phyloP scores from a whole-genome alignment of 306 rosid genomes.

The Prunus salicina region DNA sequence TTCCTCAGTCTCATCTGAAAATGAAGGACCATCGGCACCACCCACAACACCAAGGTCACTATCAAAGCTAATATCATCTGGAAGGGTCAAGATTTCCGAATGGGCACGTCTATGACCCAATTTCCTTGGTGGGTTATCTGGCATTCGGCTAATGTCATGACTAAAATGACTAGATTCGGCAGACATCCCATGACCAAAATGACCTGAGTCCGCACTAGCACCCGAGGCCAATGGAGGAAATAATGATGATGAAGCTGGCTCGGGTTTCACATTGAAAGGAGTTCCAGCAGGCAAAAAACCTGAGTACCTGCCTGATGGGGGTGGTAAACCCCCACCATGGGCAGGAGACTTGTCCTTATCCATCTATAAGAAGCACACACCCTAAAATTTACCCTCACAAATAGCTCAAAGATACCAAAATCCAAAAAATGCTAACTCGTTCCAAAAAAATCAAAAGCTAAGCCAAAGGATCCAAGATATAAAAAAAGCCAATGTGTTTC shows the following conservation, averaged over 20 bases:
- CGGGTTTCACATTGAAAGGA: conserved; percentile 65
- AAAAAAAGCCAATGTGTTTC: background rate
- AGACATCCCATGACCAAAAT: conserved; percentile 54
- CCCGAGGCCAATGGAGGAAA: conserved; percentile 61
- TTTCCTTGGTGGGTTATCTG: conserved; percentile 80
- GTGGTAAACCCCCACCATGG: conserved; percentile 69
- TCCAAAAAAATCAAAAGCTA: conserved; percentile 1
- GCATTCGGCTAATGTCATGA: conserved; percentile 92
- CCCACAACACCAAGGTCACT: conserved; percentile 96
- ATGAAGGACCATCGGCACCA: conserved; percentile 80
- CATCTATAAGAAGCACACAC: conserved; percentile 39
- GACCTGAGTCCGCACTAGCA: conserved; percentile 45
- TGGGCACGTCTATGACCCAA: conserved; percentile 95
- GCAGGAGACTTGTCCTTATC: conserved; percentile 69
- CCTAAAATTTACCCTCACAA: conserved; percentile 12
- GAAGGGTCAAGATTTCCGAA: conserved; percentile 81
- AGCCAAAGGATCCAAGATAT: background rate
- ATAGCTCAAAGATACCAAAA: conserved; percentile 28
- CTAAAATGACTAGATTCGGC: conserved; percentile 64
- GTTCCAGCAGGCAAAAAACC: conserved; percentile 49
- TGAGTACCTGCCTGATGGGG: conserved; percentile 64
- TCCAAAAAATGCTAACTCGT: conserved; percentile 22
- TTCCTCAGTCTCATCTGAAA: conserved; percentile 92
- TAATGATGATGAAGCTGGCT: conserved; percentile 39
- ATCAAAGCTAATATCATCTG: conserved; percentile 92